phyloP scores from a whole-genome alignment of 306 rosid genomes.

The Corylus avellana region DNA sequence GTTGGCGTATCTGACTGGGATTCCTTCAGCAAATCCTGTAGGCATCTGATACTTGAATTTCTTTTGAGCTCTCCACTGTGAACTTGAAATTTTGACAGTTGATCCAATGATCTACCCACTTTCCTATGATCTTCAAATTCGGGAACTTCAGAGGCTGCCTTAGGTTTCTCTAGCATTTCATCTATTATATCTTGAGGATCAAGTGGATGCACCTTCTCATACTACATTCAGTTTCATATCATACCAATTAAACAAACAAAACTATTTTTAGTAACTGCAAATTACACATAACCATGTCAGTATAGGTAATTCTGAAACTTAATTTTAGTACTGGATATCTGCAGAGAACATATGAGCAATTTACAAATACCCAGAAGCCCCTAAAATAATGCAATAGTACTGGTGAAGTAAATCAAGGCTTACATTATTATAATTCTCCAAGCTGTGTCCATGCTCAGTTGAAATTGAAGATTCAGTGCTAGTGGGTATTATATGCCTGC shows the following conservation, averaged over 20 bases:
- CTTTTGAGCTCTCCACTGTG: slow-evolving; percentile 19
- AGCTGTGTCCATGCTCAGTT: neutral
- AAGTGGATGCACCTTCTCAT: slow-evolving; percentile 59
- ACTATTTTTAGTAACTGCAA: neutral
- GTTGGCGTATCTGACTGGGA: slow-evolving; percentile 30
- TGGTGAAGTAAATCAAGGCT: neutral
- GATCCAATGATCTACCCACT: slow-evolving; percentile 21
- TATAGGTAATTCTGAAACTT: neutral
- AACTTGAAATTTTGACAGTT: slow-evolving; percentile 26
- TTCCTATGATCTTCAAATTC: slow-evolving; percentile 35
- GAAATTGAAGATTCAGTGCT: neutral
- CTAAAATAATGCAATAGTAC: neutral
- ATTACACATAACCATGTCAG: neutral
- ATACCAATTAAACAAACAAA: slow-evolving; percentile 17
- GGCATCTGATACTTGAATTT: slow-evolving; percentile 38
- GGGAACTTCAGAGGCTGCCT: slow-evolving; percentile 26
- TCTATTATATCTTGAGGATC: slow-evolving; percentile 38
- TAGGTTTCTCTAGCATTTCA: slow-evolving; percentile 25
- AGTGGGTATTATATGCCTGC: slow-evolving; percentile 2
- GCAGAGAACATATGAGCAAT: neutral
- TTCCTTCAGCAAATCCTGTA: slow-evolving; percentile 40
- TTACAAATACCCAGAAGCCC: neutral
- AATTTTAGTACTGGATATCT: neutral
- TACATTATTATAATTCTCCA: neutral
- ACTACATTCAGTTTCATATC: slow-evolving; percentile 37